Conservation (phyloP, 2,329 filamentous ascomycete species). For the Elsinoe necatrix region DNA sequence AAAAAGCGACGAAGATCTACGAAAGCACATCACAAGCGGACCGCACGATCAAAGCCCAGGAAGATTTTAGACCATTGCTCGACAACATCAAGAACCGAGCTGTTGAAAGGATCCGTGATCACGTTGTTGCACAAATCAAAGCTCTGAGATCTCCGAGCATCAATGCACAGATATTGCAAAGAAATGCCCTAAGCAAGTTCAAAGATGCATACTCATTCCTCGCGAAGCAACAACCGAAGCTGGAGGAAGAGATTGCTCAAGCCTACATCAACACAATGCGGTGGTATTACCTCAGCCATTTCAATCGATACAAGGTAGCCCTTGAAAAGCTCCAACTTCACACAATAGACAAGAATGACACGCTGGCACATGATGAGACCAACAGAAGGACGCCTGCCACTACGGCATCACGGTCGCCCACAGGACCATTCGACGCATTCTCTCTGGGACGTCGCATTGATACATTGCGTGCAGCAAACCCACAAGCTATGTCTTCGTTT, state of each 20-base stretch:
- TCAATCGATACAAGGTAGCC: conserved; percentile 75
- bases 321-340: conserved; percentile 80
- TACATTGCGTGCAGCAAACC: conserved; percentile 63
- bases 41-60: conserved; percentile 62
- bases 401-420: conserved; percentile 43
- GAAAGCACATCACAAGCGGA: conserved; percentile 57
- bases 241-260: conserved; percentile 81
- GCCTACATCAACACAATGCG: conserved; percentile 98
- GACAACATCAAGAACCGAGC: conserved; percentile 80
- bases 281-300: conserved; percentile 94
- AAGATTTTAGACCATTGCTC: conserved; percentile 76
- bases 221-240: conserved; percentile 67
- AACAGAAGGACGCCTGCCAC: conserved; percentile 40
- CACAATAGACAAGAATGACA: conserved; percentile 70
- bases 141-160: conserved; percentile 89
- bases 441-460: conserved; percentile 81
- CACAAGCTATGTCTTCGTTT: conserved; percentile 74
- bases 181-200: conserved; percentile 80
- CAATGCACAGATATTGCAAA: conserved; percentile 94
- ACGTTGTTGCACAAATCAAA: conserved; percentile 89
- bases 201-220: conserved; percentile 84
- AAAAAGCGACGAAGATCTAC: conserved; percentile 64
- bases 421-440: conserved; percentile 73
- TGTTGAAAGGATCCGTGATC: conserved; percentile 88
- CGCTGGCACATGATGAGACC: conserved; percentile 61